Base-by-base conservation (phyloP, 2,329 filamentous ascomycete genomes). In the Boeremia lycopersici region DNA sequence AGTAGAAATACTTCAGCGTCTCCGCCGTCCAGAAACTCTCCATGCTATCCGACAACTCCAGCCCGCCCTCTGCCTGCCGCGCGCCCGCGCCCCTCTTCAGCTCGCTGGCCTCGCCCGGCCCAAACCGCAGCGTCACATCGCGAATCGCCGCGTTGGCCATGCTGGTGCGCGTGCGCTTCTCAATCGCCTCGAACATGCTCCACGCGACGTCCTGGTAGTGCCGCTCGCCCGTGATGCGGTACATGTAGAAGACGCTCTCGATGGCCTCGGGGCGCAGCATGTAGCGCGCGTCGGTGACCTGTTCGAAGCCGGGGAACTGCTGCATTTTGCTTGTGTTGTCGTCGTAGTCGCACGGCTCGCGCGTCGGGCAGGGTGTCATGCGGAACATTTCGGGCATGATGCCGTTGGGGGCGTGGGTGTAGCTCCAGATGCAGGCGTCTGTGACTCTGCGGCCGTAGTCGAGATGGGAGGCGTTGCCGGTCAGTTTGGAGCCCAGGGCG, bases 241-340 rank as follows among this genome's bases (percentile, higher is more conserved):
- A 90, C 78, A 92, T 83, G 66, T 90, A 82, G 70, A 91, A 93
- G 4, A 93, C 82, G 19, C 85, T 88, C 76, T 92, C 89, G 52
- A 92, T 89, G 1, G 89, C 89, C 73, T 92, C 89, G 9, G 89
- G 89, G 5, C 73, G 81, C 15, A 89, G 77, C 31, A 88, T 81
- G 69, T 89, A 89, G 44, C 81, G 78, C 28, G 78, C 74, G 61
- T 88, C 85, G 33, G 75, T 70, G 23, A 86, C 77, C 13, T 77
- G 75, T 5, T 80, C 75, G 74, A 87, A 84, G 12, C 85, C 85
- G 2, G 74, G 76, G 7, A 56, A 53, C n/a, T 58, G 48, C 43
- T 63, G 59, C 1, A 7, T 33, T 12, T 25, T 6, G 7, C 28
- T 23, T 4, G 53, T 51, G 2, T 34, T 25, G 6, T 52, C 43